Percentiles rank a stretch among this genome's conserved stretches.
These are phyloP conservation scores for Hirschfeldia incana DNA, from an alignment of 345 rosid genomes.

Conservation along the genomic window DNA sequence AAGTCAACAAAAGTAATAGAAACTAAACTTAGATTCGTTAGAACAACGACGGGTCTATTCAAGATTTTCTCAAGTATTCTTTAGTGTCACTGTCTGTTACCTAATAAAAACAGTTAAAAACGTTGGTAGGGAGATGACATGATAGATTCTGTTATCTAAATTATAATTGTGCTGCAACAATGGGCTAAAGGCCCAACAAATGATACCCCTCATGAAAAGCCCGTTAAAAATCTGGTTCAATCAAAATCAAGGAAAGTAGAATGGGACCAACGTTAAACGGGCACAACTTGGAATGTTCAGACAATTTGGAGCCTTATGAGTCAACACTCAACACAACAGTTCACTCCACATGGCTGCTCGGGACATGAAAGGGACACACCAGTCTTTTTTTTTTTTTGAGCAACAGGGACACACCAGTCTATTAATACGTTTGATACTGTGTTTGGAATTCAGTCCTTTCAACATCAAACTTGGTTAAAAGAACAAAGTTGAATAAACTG, in stretches of 20 bases:
- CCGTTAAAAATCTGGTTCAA: background rate
- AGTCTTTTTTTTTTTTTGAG: background rate
- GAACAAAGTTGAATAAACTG: background rate
- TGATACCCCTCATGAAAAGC: background rate
- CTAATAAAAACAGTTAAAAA: background rate
- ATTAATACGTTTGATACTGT: background rate
- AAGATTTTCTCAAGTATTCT: background rate
- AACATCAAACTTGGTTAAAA: background rate
- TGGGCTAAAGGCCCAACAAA: background rate
- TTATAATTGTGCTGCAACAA: background rate
- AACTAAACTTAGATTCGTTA: background rate
- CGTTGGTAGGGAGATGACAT: background rate
- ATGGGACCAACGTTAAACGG: background rate
- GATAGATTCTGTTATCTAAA: background rate
- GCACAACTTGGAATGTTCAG: too few species aligned
- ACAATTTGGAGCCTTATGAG: too few species aligned
- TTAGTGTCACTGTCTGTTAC: background rate
- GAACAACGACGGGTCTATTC: background rate
- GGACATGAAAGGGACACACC: conserved; percentile 17
- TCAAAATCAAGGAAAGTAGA: background rate
- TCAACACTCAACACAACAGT: background rate
- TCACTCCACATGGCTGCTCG: conserved; percentile 26
- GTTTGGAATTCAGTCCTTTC: conserved; percentile 15
- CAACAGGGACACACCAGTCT: background rate
- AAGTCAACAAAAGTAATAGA: background rate